A percentile compares a stretch with the other conserved stretches of the same genome.
These are phyloP conservation scores for Pelagophyceae sp. DNA, from an alignment of 352 stramenopile genomes.

Conservation along the genomic window DNA sequence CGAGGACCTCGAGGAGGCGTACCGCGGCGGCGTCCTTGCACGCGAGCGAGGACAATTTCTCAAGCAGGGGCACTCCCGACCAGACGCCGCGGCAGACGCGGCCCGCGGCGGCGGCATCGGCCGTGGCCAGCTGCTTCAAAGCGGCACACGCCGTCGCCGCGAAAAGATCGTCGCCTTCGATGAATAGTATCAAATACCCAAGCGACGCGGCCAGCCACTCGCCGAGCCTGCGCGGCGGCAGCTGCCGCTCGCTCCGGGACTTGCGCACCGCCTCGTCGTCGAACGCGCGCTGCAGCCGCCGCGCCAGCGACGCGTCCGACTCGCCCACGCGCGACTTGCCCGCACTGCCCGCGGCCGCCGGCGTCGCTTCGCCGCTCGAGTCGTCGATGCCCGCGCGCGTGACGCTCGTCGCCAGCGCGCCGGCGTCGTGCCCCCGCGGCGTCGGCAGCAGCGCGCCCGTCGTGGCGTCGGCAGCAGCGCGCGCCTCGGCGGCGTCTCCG, in stretches of 20 bases:
- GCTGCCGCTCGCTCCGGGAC: background rate
- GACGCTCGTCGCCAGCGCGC: background rate
- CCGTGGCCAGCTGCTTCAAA: background rate
- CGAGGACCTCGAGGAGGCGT: background rate
- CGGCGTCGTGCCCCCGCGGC: too few relatives aligned
- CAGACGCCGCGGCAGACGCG: constrained; percentile 4
- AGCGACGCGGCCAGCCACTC: constrained; percentile 14
- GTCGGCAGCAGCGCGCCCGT: too few relatives aligned
- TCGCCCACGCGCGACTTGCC: background rate
- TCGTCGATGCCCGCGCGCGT: background rate
- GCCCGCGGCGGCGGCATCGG: background rate
- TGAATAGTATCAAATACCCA: constrained; percentile 13
- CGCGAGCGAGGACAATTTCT: background rate
- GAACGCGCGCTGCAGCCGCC: background rate
- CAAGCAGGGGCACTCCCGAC: constrained; percentile 3
- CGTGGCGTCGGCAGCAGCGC: too few relatives aligned
- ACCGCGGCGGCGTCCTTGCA: constrained; percentile 13
- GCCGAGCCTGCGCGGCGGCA: background rate
- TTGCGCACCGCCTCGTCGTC: constrained; percentile 2
- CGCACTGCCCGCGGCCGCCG: background rate
- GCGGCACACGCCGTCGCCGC: background rate
- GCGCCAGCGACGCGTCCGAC: background rate
- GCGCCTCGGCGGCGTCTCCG: background rate
- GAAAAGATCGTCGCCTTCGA: constrained; percentile 20
- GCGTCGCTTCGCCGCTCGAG: background rate